Evolutionary conservation across 805 yeast genomes (phyloP).

Genomic region (Diddensiella transvaalensis): DNA sequence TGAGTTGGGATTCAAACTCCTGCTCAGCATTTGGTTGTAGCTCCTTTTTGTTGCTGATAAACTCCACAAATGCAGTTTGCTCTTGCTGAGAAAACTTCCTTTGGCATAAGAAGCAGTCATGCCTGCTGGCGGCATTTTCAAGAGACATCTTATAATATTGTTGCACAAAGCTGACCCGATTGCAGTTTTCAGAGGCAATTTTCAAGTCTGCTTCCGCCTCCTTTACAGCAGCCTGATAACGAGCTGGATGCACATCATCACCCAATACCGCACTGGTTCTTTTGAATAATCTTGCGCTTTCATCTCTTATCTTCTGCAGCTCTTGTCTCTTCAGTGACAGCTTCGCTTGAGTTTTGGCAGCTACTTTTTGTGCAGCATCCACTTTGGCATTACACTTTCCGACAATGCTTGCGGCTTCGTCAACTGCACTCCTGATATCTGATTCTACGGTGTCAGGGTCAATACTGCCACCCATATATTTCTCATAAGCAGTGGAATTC

Average conservation of each 20-base stretch:
- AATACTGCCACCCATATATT: slow-evolving; percentile 19
- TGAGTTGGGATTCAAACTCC: slow-evolving; percentile 9
- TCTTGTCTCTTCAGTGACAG: slow-evolving; percentile 18
- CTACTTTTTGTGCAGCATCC: slow-evolving; percentile 21
- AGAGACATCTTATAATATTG: slow-evolving; percentile 70
- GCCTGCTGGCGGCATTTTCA: slow-evolving; percentile 50
- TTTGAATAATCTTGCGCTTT: slow-evolving; percentile 6
- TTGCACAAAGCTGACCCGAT: slow-evolving; percentile 64
- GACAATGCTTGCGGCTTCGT: slow-evolving; percentile 25
- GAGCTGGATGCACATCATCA: slow-evolving; percentile 42
- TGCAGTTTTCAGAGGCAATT: slow-evolving; percentile 58
- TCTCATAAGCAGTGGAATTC: slow-evolving; percentile 27
- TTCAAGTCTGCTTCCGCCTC: slow-evolving; percentile 60
- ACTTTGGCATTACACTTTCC: slow-evolving; percentile 15
- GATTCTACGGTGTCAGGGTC: slow-evolving; percentile 20
- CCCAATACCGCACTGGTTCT: slow-evolving; percentile 30
- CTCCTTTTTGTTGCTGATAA: slow-evolving; percentile 9
- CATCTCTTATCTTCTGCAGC: slow-evolving; percentile 7
- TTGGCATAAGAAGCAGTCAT: slow-evolving; percentile 69
- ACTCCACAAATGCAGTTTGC: slow-evolving; percentile 22
- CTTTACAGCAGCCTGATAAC: slow-evolving; percentile 47
- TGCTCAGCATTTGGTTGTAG: not conserved
- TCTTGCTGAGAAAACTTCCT: slow-evolving; percentile 52
- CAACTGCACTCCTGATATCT: slow-evolving; percentile 18
- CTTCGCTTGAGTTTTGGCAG: slow-evolving; percentile 22